Evolutionary conservation across 2,329 filamentous ascomycete species (phyloP).

Genomic region (Fusarium subglutinans): DNA sequence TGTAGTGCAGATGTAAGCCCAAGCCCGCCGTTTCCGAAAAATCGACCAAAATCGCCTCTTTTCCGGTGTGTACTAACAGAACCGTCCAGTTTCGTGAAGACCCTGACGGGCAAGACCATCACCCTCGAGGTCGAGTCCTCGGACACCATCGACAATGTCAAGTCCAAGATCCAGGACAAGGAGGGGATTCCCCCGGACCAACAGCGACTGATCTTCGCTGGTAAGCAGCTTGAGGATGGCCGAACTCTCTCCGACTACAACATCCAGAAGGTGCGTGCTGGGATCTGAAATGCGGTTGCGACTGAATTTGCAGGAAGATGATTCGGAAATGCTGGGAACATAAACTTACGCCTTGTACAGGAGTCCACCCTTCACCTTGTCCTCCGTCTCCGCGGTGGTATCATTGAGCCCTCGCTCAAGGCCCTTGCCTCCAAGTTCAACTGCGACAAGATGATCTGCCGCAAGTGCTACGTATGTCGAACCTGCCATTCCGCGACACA

Average conservation of each 20-base stretch:
- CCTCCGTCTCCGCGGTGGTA: constrained; percentile 98
- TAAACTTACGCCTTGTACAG: constrained; percentile 58
- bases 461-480: constrained; percentile 96
- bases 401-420: constrained; percentile 99
- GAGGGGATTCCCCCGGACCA: constrained; percentile 98
- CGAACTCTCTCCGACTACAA: constrained; percentile 98
- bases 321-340: background rate
- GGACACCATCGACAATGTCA: constrained; percentile 99
- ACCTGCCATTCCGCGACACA: background rate
- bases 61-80: constrained; percentile 42
- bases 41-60: constrained; percentile 17
- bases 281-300: constrained; percentile 16
- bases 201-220: constrained; percentile 98
- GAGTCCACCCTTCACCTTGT: constrained; percentile 98
- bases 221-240: constrained; percentile 99
- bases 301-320: background rate
- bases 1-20: constrained; percentile 88
- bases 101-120: constrained; percentile 99
- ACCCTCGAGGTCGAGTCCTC: constrained; percentile 99
- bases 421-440: constrained; percentile 99
- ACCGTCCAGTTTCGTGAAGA: constrained; percentile 92
- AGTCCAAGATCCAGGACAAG: constrained; percentile 99
- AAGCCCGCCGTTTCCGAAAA: constrained; percentile 39
- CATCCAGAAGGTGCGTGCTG: constrained; percentile 88
- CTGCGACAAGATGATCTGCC: constrained; percentile 99